Evolutionary conservation across 768 basidiomycete genomes (phyloP), one percentile per base, ranked within the genome.

Genomic region (Dentipellis sp.): DNA sequence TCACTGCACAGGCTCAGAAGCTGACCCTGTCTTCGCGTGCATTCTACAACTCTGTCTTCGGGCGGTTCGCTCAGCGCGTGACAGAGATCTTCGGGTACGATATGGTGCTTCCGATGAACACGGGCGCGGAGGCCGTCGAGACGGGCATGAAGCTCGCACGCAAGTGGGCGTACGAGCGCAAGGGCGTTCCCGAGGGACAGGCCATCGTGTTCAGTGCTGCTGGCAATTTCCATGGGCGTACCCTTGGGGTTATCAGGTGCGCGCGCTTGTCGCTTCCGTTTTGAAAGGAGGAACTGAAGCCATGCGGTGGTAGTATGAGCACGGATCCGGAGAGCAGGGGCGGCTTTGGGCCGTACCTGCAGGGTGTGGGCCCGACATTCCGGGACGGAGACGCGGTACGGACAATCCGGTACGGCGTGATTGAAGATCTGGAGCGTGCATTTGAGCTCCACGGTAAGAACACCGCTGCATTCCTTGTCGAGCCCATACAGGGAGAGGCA

Each of bases 401-500:
- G 56, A 76, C 76, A 6, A 94, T 99, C 65, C 79, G 92, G 45
- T 98, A 86, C 71, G 92, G 92, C 34, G 77, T 87, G 58, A 76
- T 88, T 21, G 82, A 82, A 19, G 95, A 97, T 64, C 69, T 98
- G n/a, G 81, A 85, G 67, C 75, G 77, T 10, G 95, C 91, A 5
- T 69, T 99, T 34, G 84, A 90, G 58, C 67, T 84, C 38, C 77
- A 94, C 67, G 94, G 95, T 9, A 71, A 86, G 59, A 78, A 88
- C 56, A 83, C 91, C 22, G 97, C 94, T 6, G 95, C 91, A 1
- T 94, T 99, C 76, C 77, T 99, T 55, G 80, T 99, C 3, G 97
- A 99, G 72, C 97, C 97, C 5, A 98, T 99, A 59, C 97, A 99
- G 68, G 95, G 95, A n/a, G 95, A 97, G 72, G 95, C 95, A 16